Percentiles rank a stretch among this genome's conserved stretches.
Evolutionary conservation across 2,329 filamentous ascomycete species (phyloP).

Genomic region (Calonectria pteridis): DNA sequence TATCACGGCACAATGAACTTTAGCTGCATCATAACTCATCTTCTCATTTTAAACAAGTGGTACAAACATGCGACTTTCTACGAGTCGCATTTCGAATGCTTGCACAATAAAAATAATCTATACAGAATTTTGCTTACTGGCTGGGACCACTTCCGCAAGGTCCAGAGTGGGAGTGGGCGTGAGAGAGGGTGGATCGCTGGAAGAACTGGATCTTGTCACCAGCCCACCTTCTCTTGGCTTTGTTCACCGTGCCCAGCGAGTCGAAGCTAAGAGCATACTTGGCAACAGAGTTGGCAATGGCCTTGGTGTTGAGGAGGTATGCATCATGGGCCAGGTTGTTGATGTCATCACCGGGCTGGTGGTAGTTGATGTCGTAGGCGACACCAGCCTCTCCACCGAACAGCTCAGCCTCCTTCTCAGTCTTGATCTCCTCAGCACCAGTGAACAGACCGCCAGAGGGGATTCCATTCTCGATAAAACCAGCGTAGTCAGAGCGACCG

Average conservation of each 20-base stretch:
- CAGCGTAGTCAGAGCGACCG: constrained; percentile 75
- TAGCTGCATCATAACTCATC: not conserved
- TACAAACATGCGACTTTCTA: not conserved
- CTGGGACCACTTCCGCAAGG: constrained; percentile 45
- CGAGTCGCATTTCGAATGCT: not conserved
- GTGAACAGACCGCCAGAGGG: constrained; percentile 78
- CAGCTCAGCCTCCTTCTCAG: constrained; percentile 66
- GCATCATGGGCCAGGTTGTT: constrained; percentile 56
- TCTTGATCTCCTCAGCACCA: constrained; percentile 75
- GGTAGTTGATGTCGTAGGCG: constrained; percentile 61
- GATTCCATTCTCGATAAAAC: constrained; percentile 75
- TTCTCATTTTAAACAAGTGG: not conserved
- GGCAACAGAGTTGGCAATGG: constrained; percentile 56
- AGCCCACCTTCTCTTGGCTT: constrained; percentile 45
- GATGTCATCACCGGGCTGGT: constrained; percentile 58
- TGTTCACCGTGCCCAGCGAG: constrained; percentile 46
- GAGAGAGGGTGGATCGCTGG: constrained; percentile 39
- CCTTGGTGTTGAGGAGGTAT: constrained; percentile 59
- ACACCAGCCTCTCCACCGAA: constrained; percentile 73
- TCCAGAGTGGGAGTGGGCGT: constrained; percentile 45
- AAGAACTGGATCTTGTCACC: constrained; percentile 47
- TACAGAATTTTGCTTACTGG: not conserved
- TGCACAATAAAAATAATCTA: not conserved
- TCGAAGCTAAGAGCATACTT: constrained; percentile 56
- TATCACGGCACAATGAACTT: not conserved